Conservation (phyloP, 805 yeast species). For the Isabelozyma rhagii region DNA sequence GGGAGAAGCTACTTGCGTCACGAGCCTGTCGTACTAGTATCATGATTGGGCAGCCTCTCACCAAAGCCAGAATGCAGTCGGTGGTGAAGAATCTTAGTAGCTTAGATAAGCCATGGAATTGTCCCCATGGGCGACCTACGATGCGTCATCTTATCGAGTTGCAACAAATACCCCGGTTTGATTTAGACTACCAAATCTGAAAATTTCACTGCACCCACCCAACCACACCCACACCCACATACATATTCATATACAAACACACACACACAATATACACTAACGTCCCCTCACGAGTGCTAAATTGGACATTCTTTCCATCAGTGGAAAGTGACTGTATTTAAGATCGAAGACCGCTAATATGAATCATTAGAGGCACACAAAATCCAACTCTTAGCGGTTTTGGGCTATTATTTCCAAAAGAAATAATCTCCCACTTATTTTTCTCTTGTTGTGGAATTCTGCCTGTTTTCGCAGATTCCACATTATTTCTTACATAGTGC, state of each 20-base stretch:
- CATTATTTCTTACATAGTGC: not conserved
- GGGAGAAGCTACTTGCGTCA: constrained; percentile 85
- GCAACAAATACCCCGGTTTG: constrained; percentile 12
- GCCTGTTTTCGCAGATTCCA: not conserved
- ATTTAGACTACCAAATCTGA: constrained; percentile 11
- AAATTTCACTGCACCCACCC: not conserved
- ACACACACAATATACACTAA: no score
- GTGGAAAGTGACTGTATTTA: no score
- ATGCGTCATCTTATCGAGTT: constrained; percentile 82
- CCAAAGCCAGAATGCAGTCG: constrained; percentile 54
- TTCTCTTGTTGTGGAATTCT: no score
- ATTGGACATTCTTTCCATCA: no score
- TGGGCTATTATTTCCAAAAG: no score
- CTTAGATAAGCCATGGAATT: constrained; percentile 91
- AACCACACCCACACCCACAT: not conserved
- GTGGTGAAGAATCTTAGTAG: constrained; percentile 67
- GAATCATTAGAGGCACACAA: no score
- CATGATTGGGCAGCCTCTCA: constrained; percentile 84
- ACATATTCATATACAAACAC: no score
- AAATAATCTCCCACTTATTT: not conserved
- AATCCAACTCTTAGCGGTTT: no score
- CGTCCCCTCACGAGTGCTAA: no score
- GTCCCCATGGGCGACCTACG: constrained; percentile 98
- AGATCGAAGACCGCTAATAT: no score
- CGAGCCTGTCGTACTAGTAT: constrained; percentile 91